These are phyloP conservation scores for Teratosphaeria nubilosa DNA, from an alignment of 2,329 filamentous ascomycete genomes.

Conservation along the genomic window DNA sequence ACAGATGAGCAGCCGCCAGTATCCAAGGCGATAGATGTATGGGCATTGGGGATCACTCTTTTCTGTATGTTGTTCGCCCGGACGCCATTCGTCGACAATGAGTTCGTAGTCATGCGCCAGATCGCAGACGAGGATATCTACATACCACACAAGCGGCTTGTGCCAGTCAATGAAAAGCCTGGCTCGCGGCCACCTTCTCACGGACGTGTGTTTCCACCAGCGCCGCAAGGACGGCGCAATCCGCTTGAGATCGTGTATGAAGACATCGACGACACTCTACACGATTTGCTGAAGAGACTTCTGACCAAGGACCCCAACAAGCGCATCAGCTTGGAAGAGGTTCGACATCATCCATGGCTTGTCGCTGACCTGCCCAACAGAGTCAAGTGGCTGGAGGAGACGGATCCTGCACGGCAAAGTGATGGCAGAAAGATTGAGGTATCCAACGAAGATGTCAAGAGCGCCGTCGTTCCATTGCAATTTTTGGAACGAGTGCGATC, in stretches of 20 bases:
- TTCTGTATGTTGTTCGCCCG: constrained; percentile 93
- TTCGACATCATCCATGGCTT: constrained; percentile 92
- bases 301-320: constrained; percentile 81
- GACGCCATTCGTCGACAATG: constrained; percentile 86
- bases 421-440: constrained; percentile 83
- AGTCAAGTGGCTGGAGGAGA: constrained; percentile 81
- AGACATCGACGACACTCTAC: constrained; percentile 67
- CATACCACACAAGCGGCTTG: constrained; percentile 72
- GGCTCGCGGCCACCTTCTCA: constrained; percentile 37
- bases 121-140: constrained; percentile 91
- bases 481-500: constrained; percentile 78
- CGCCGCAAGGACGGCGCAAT: constrained; percentile 57
- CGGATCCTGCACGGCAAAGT: constrained; percentile 68
- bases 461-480: constrained; percentile 80
- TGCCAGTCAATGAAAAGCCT: constrained; percentile 49
- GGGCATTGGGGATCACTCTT: constrained; percentile 90
- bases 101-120: constrained; percentile 81
- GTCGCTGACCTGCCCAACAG: constrained; percentile 66
- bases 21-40: constrained; percentile 90
- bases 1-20: constrained; percentile 59
- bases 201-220: constrained; percentile 33
- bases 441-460: constrained; percentile 79
- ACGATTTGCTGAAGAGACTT: constrained; percentile 68
- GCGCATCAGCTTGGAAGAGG: constrained; percentile 79
- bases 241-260: constrained; percentile 78